Percentiles rank a stretch among this genome's conserved stretches.
phyloP scores from a whole-genome alignment of 495 filamentous ascomycete species.

The Xylaria venustula region DNA sequence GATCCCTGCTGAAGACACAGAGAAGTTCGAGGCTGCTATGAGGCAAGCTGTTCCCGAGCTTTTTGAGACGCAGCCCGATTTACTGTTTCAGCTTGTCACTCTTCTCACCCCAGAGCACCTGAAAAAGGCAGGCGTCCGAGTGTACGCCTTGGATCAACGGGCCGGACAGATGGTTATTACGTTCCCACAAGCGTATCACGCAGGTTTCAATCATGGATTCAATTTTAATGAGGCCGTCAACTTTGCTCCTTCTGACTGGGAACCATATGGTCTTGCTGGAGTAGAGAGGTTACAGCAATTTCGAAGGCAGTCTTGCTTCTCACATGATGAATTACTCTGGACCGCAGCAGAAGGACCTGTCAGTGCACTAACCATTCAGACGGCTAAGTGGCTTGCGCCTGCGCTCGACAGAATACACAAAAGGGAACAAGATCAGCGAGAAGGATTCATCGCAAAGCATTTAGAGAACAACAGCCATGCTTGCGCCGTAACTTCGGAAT shows the following conservation, averaged over 20 bases:
- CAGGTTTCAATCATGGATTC: conserved; percentile 94
- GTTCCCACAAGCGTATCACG: conserved; percentile 88
- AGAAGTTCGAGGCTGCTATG: conserved; percentile 95
- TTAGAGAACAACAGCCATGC: conserved; percentile 47
- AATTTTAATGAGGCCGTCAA: conserved; percentile 99
- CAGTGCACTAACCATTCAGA: conserved; percentile 79
- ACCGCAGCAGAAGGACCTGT: conserved; percentile 69
- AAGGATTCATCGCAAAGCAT: conserved; percentile 65
- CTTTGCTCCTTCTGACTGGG: conserved; percentile 96
- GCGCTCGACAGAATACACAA: conserved; percentile 74
- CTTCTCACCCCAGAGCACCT: conserved; percentile 90
- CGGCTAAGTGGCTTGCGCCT: conserved; percentile 89
- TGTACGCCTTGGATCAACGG: conserved; percentile 89
- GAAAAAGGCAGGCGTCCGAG: conserved; percentile 89
- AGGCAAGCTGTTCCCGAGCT: conserved; percentile 90
- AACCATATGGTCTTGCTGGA: conserved; percentile 83
- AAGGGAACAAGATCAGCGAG: conserved; percentile 68
- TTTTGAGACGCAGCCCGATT: conserved; percentile 94
- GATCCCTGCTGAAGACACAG: conserved; percentile 88
- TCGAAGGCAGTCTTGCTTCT: conserved; percentile 91
- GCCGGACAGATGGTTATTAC: conserved; percentile 97
- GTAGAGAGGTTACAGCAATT: conserved; percentile 86
- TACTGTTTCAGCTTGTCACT: conserved; percentile 95
- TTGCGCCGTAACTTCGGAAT: conserved; percentile 45
- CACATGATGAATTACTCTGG: conserved; percentile 92